Evolutionary conservation across 2,329 filamentous ascomycete genomes (phyloP), one percentile per base, ranked within the genome.

Genomic region (Fusarium begoniae): DNA sequence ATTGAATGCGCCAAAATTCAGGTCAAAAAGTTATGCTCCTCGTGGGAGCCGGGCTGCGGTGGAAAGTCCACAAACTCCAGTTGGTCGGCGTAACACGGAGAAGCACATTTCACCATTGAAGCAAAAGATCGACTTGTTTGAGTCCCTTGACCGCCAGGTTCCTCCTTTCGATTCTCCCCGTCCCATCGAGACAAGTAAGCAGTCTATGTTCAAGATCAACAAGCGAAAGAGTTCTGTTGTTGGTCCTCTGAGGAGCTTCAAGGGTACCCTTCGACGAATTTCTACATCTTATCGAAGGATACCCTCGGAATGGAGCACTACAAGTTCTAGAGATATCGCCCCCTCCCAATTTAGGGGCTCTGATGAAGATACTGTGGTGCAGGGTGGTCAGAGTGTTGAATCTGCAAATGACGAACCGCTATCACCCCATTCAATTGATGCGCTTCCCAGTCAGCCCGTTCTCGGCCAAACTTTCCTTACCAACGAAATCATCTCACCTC

Each of bases 41-140:
- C 41, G 48, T n/a, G 20, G 38, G n/a, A 59, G 44, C 24, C 63
- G 44, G 1, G 8, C n/a, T 12, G 17, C 43, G 17, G n/a, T 41
- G 12, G 48, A 41, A 14, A 30, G 35, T 26, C 64, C 69, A 9
- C 54, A 45, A 30, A 61, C 67, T 26, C 55, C 57, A 12, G 28
- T 45, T 22, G 32, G 22, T 14, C 68, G 59, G 14, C 60, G 59
- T 22, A 60, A 47, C 15, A 66, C 63, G 5, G 54, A 69, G 41
- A 70, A 72, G 32, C 28, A 44, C 2, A n/a, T 55, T n/a, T 77
- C 77, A 13, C 74, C 75, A 10, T 48, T 79, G 50, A 78, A 74
- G 51, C 75, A 81, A n/a, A 80, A 74, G 44, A 81, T 82, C 28
- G 70, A 74, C 8, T 65, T 81, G 14, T 82, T 80, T 55, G 80